Evolutionary conservation across 1,139 yeast genomes (phyloP), one percentile per base, ranked within the genome.

Genomic region (Pneumocystis carinii): DNA sequence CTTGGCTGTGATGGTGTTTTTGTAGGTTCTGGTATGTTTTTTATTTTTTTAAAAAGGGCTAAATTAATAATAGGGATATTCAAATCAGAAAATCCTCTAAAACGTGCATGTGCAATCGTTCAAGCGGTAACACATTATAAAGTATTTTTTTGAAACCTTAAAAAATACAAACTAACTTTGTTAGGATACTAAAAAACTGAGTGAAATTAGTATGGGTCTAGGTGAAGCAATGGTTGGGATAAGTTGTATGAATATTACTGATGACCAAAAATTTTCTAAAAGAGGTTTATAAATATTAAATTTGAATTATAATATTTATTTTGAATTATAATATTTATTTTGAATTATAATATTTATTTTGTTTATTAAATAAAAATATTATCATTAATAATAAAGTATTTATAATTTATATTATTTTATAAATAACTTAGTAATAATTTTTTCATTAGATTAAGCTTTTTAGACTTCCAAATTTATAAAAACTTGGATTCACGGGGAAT

Each of bases 1-100:
- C 78, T 87, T 70, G 95, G 95, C n/a, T 86, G 90, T 73, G 95
- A 87, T 72, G 95, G 95, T 68, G 90, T 87, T 55, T 87, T 87
- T 72, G 95, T 87, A 57, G 95, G 95, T n/a, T 84, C 90, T 8
- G 95, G 95, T 60, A 87, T 32, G 35, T 87, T 68, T 37, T 37
- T 37, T 37, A 37, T 37, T 14, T 37, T 37, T 14, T 5, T 14
- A 5, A 37, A 37, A 37, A 37, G n/a, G 6, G 4, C 12, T 37
- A 14, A 37, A 37, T 37, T 37, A 37, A 15, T 37, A 12, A 4
- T 37, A 37, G 39, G n/a, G 12, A 37, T 37, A 37, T 87, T 87
- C 81, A 84, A 84, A 73, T 83, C 88, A 60, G 78, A 80, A 67
- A 81, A 87, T 75, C 94, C 94, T 2, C 88, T 80, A 71, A 81